Percentiles rank a stretch among this genome's conserved stretches.
These are phyloP conservation scores for Akanthomyces lecanii DNA, from an alignment of 2,329 filamentous ascomycete genomes.

Conservation along the genomic window DNA sequence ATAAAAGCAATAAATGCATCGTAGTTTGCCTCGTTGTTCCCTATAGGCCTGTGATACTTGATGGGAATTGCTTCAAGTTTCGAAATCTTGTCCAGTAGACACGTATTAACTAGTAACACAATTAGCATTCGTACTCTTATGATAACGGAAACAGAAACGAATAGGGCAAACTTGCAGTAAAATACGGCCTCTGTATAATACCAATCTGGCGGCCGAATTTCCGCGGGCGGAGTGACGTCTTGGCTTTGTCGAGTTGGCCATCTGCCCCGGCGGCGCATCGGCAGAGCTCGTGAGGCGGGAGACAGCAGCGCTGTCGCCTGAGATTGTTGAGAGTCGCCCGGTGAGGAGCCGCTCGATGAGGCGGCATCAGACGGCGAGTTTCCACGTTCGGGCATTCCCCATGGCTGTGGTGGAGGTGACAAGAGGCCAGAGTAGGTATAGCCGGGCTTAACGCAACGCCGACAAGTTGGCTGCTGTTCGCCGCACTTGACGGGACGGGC, in stretches of 20 bases:
- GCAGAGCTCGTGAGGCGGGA: neutral
- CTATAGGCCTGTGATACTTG: neutral
- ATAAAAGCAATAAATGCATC: constrained; percentile 3
- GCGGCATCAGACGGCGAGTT: neutral
- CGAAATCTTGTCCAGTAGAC: neutral
- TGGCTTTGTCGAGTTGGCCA: neutral
- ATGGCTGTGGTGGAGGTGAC: neutral
- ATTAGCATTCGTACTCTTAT: neutral
- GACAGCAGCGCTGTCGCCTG: neutral
- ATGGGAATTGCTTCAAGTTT: neutral
- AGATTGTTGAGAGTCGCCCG: neutral
- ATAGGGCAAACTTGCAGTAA: neutral
- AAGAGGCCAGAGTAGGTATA: neutral
- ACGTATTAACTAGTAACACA: neutral
- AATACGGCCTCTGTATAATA: neutral
- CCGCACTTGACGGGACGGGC: neutral
- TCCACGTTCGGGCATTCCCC: neutral
- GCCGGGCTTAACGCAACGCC: neutral
- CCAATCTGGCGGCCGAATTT: constrained; percentile 1
- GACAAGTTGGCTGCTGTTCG: neutral
- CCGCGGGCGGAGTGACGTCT: neutral
- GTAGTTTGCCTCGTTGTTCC: neutral
- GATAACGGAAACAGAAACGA: neutral
- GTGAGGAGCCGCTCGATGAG: neutral
- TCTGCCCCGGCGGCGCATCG: neutral